A percentile compares a stretch with the other conserved stretches of the same genome.
phyloP scores from a whole-genome alignment of 2,329 filamentous ascomycete species.

The Xylaria polymorpha region DNA sequence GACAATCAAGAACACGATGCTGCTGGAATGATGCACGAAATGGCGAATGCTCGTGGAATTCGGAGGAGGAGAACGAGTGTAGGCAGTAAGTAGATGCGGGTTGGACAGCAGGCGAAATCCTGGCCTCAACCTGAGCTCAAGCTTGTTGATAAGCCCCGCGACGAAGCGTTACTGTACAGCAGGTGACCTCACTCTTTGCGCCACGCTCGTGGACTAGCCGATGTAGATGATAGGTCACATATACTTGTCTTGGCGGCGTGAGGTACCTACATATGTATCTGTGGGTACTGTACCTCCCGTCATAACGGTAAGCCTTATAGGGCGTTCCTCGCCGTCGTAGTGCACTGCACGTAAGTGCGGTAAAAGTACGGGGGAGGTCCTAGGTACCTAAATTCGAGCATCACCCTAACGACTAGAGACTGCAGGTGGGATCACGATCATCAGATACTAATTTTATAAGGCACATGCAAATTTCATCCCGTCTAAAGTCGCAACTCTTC shows the following conservation, averaged over 20 bases:
- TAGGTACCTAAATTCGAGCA: too few species aligned
- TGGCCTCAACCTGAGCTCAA: too few species aligned
- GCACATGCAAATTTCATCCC: not conserved
- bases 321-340: not conserved
- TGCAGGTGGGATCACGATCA: too few species aligned
- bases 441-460: not conserved
- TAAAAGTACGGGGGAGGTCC: too few species aligned
- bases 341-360: too few species aligned
- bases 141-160: slow-evolving; percentile 18
- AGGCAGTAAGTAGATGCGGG: not conserved
- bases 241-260: not conserved
- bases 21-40: slow-evolving; percentile 6
- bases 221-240: slow-evolving; percentile 15
- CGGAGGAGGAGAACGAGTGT: not conserved
- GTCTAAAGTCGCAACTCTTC: not conserved
- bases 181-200: slow-evolving; percentile 1
- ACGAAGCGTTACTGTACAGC: slow-evolving; percentile 3
- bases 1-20: slow-evolving; percentile 1
- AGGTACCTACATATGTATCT: not conserved
- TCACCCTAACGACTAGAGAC: too few species aligned
- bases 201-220: slow-evolving; percentile 2
- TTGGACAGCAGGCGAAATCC: not conserved
- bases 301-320: not conserved
- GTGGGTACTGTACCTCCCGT: not conserved
- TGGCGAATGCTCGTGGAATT: slow-evolving; percentile 3